Conservation (phyloP, 352 stramenopile species). For the Peronospora belbahrii region DNA sequence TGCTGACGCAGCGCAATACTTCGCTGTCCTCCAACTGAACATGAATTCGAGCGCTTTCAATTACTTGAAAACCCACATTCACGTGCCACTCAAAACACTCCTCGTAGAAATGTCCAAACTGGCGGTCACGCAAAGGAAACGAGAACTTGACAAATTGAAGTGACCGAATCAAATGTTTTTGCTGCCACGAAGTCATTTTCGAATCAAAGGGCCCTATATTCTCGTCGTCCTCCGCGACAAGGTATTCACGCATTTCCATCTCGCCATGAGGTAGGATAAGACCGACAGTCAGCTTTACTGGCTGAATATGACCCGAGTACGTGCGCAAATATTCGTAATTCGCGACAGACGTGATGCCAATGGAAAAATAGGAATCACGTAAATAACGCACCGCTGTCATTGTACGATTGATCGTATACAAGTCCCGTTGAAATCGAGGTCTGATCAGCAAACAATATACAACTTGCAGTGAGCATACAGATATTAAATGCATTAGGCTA, state of each 20-base stretch:
- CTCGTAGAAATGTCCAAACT: conserved; percentile 70
- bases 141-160: conserved; percentile 36
- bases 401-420: conserved; percentile 75
- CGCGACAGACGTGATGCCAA: conserved; percentile 55
- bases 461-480: background rate
- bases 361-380: conserved; percentile 70
- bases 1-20: conserved; percentile 40
- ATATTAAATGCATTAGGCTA: too few relatives aligned
- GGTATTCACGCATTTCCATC: conserved; percentile 34
- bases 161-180: conserved; percentile 45
- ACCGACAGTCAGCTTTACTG: conserved; percentile 33
- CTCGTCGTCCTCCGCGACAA: conserved; percentile 26
- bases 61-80: conserved; percentile 39
- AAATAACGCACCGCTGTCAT: conserved; percentile 53
- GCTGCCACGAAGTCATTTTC: conserved; percentile 24
- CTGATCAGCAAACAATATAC: conserved; percentile 10
- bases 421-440: conserved; percentile 49
- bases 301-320: conserved; percentile 18
- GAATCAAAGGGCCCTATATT: conserved; percentile 58
- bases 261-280: conserved; percentile 26
- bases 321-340: conserved; percentile 72
- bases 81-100: conserved; percentile 84
- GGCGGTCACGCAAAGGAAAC: conserved; percentile 56
- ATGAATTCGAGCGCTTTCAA: conserved; percentile 41
- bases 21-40: conserved; percentile 54